Conservation (phyloP, 176 grass and related monocot species). For the Ensete glaucum region DNA sequence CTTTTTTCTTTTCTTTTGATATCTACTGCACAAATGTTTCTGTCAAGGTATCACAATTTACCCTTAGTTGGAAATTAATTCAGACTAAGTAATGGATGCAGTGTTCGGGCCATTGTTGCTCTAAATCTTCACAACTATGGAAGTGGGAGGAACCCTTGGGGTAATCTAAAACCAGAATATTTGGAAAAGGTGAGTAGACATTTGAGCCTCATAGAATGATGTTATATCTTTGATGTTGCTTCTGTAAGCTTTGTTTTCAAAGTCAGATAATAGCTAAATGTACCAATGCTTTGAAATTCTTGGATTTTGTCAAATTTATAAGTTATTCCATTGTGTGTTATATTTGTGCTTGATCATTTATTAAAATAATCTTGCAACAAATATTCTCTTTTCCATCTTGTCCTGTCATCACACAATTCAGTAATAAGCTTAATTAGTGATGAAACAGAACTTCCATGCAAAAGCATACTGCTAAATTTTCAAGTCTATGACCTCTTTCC, state of each 20-base stretch:
- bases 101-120: slow-evolving; percentile 91
- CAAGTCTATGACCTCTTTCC: no score
- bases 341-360: no score
- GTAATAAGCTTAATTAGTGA: no score
- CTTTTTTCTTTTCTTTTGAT: not conserved
- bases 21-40: not conserved
- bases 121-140: slow-evolving; percentile 98
- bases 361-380: no score
- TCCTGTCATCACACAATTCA: no score
- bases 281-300: no score
- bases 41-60: not conserved
- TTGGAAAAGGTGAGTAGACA: slow-evolving; percentile 67
- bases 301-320: no score
- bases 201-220: slow-evolving; percentile 18
- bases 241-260: not conserved
- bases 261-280: not conserved
- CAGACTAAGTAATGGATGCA: slow-evolving; percentile 29
- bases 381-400: no score
- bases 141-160: slow-evolving; percentile 96
- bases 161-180: slow-evolving; percentile 89
- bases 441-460: no score
- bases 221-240: not conserved
- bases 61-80: not conserved
- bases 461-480: no score
- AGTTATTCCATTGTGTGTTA: no score